These are phyloP conservation scores for Dentipellis fragilis DNA, from an alignment of 768 basidiomycete species.

Conservation along the genomic window DNA sequence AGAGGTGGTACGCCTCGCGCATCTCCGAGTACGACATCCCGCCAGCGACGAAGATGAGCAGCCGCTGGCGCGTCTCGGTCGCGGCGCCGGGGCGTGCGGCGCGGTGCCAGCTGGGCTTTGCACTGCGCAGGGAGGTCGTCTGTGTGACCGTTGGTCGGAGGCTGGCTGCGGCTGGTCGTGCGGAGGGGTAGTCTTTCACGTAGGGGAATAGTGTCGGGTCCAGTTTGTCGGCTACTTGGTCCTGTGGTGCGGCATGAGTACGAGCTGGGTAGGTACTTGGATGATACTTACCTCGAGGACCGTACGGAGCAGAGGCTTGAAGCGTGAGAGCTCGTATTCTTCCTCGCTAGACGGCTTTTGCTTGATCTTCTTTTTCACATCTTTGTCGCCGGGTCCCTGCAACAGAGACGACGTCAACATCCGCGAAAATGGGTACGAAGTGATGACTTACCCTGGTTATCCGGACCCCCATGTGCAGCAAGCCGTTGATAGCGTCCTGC, in stretches of 20 bases:
- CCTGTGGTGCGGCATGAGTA: conserved; percentile 33
- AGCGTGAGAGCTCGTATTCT: conserved; percentile 94
- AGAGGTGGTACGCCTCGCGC: conserved; percentile 76
- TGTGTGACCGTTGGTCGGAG: conserved; percentile 32
- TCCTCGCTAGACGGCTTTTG: conserved; percentile 70
- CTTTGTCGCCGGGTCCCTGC: conserved; percentile 67
- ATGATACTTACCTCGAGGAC: conserved; percentile 62
- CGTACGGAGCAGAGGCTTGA: conserved; percentile 71
- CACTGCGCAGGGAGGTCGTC: conserved; percentile 74
- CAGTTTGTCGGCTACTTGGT: conserved; percentile 70
- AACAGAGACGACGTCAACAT: background rate
- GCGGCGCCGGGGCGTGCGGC: conserved; percentile 41
- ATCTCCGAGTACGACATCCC: conserved; percentile 97
- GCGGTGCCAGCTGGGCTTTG: conserved; percentile 85
- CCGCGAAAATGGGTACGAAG: background rate
- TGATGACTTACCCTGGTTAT: conserved; percentile 59
- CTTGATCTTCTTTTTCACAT: conserved; percentile 74
- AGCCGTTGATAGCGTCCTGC: conserved; percentile 87
- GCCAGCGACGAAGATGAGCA: conserved; percentile 87
- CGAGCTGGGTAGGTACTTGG: background rate
- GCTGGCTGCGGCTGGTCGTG: conserved; percentile 36
- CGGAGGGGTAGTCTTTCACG: conserved; percentile 67
- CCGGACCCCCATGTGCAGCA: conserved; percentile 73
- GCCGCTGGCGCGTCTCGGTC: conserved; percentile 51
- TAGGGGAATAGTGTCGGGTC: conserved; percentile 82